Evolutionary conservation across 441 rosid species (phyloP).

Genomic region (Croton setiger): DNA sequence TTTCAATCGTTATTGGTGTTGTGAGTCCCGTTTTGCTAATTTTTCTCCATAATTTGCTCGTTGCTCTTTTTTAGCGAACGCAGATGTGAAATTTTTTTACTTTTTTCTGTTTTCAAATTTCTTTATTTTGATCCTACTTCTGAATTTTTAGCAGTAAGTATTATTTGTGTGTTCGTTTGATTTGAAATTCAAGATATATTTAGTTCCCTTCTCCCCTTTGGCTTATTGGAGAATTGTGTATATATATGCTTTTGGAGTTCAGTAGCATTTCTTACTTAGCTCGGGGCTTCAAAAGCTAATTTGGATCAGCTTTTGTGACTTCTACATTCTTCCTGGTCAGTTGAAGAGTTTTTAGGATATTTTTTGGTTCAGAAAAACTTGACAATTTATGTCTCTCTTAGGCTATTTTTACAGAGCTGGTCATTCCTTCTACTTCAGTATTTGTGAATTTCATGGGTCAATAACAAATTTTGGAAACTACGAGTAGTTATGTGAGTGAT

Average conservation of each 20-base stretch:
- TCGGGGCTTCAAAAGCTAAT: neutral
- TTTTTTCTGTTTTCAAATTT: too few relatives aligned
- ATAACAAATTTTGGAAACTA: too few relatives aligned
- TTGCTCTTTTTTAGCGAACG: neutral
- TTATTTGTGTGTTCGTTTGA: neutral
- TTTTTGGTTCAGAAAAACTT: neutral
- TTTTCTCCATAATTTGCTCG: neutral
- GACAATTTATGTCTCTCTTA: neutral
- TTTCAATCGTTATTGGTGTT: slow-evolving; percentile 7
- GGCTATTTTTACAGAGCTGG: too few relatives aligned
- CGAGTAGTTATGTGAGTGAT: too few relatives aligned
- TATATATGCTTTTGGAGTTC: neutral
- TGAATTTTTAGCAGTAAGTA: slow-evolving; percentile 1
- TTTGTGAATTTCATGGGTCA: too few relatives aligned
- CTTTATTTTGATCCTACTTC: neutral
- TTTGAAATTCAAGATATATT: neutral
- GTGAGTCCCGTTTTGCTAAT: neutral
- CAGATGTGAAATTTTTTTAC: neutral
- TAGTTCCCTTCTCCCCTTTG: neutral
- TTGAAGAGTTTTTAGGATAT: neutral
- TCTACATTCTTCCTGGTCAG: neutral
- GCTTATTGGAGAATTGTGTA: neutral
- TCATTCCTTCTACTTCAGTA: too few relatives aligned
- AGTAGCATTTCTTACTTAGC: neutral
- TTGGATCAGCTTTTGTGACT: neutral